Conservation (phyloP, 1,284 basidiomycete genomes). For the Apiotrichum brassicae region DNA sequence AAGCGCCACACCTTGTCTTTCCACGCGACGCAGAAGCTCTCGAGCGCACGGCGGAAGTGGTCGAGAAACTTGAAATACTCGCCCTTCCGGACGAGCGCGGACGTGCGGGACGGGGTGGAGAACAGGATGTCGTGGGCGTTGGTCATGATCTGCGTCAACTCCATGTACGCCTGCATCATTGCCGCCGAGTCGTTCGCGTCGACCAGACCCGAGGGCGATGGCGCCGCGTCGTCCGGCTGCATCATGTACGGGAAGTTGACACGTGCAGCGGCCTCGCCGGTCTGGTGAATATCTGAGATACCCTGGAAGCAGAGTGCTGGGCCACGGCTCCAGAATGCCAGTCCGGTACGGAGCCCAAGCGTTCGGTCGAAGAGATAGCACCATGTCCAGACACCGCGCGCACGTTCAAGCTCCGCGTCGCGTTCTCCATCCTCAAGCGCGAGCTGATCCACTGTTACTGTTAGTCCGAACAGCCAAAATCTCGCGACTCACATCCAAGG, state of each 20-base stretch:
- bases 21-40: constrained; percentile 34
- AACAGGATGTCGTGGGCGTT: constrained; percentile 48
- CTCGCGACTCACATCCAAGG: constrained; percentile 35
- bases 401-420: constrained; percentile 40
- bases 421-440: constrained; percentile 37
- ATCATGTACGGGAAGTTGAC: constrained; percentile 46
- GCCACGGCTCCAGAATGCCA: constrained; percentile 48
- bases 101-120: constrained; percentile 44
- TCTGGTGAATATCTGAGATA: constrained; percentile 41
- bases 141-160: constrained; percentile 49
- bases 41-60: constrained; percentile 35
- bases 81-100: constrained; percentile 43
- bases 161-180: constrained; percentile 40
- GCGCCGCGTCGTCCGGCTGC: constrained; percentile 10
- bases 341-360: constrained; percentile 45
- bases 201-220: neutral
- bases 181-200: constrained; percentile 31
- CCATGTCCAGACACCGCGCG: constrained; percentile 48
- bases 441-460: constrained; percentile 35
- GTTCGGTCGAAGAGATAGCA: constrained; percentile 49
- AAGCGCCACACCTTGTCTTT: constrained; percentile 37
- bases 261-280: constrained; percentile 39
- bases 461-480: neutral
- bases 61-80: constrained; percentile 48
- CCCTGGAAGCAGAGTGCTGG: constrained; percentile 46